phyloP scores from a whole-genome alignment of 108 stramenopile species.

The Conticribra weissflogii region DNA sequence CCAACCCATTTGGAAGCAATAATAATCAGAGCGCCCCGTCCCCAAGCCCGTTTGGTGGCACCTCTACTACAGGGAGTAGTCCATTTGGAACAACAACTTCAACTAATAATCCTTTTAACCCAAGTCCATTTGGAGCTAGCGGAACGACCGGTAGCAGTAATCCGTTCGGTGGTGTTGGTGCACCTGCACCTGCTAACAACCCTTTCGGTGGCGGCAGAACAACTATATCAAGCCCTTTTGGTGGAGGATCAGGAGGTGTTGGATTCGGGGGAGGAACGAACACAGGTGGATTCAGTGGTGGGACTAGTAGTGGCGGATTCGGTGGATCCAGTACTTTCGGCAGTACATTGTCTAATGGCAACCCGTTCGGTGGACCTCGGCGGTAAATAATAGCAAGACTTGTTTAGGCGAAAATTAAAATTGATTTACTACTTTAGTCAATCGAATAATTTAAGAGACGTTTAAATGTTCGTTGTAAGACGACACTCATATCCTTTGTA shows the following conservation, averaged over 20 bases:
- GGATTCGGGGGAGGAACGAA: no score
- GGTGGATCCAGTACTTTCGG: constrained; percentile 14
- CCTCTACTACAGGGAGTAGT: constrained; percentile 1
- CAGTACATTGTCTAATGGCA: not conserved
- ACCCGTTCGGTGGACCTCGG: constrained; percentile 37
- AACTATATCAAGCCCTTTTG: constrained; percentile 7
- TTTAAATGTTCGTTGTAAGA: no score
- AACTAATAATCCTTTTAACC: constrained; percentile 11
- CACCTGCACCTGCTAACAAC: not conserved
- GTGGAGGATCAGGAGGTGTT: not conserved
- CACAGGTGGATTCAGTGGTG: constrained; percentile 10
- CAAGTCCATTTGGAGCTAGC: constrained; percentile 12
- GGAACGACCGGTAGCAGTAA: not conserved
- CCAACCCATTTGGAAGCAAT: constrained; percentile 2
- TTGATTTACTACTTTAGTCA: no score
- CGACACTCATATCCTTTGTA: not conserved
- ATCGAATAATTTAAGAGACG: no score
- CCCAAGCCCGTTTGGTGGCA: constrained; percentile 12
- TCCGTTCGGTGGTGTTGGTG: constrained; percentile 12
- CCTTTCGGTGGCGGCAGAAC: constrained; percentile 17
- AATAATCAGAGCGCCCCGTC: constrained; percentile 5
- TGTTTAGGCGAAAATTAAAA: no score
- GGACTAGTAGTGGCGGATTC: not conserved
- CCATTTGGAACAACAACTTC: constrained; percentile 13
- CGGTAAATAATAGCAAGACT: constrained; percentile 15